Base-by-base conservation (phyloP, 177 flowering plant genomes). In the Vitis hybrid region DNA sequence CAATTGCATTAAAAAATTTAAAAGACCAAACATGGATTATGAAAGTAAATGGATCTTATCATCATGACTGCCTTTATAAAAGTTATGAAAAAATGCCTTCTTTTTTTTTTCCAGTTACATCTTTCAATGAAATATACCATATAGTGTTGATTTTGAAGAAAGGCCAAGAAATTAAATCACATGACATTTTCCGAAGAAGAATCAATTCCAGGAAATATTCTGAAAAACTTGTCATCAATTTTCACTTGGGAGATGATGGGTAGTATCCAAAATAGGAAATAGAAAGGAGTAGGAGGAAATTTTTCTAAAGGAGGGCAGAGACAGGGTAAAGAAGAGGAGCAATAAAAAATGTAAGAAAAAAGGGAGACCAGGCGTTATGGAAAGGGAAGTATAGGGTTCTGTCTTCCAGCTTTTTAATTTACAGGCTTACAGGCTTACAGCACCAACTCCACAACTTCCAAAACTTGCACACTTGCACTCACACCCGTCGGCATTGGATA, bases 361-460 rank as follows among this genome's bases (percentile, higher is more conserved):
- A 67, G 71, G 73, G 81, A 70, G 81, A 76, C 83, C 81, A 78
- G 55, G 74, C 77, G 74, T 73, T 71, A 53, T 77, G 78, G 81
- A 72, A 79, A 77, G 73, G 29, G 8, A 16, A 59, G 86, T 77
- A 81, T 79, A 76, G 58, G 86, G 81, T 81, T 75, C 81, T 61
- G 53, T 61, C 59, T n/a, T 19, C 53, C 53, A 61, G 11, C 60
- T 29, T 48, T 60, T 71, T 65, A 66, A 39, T 39, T 39, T 39
- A 39, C 45, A 39, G 45, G 45, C 45, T 39, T 39, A 39, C 45
- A 39, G 45, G 45, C 45, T 34, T 34, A 26, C 65, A 22, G 48
- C 65, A 50, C 68, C 45, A 39, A 5, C 5, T 39, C 45, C 45
- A 26, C 29, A 71, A 56, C 68, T 50, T 54, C 55, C 63, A 57